Conservation (phyloP, 495 filamentous ascomycete species). For the Daldinia childiae region DNA sequence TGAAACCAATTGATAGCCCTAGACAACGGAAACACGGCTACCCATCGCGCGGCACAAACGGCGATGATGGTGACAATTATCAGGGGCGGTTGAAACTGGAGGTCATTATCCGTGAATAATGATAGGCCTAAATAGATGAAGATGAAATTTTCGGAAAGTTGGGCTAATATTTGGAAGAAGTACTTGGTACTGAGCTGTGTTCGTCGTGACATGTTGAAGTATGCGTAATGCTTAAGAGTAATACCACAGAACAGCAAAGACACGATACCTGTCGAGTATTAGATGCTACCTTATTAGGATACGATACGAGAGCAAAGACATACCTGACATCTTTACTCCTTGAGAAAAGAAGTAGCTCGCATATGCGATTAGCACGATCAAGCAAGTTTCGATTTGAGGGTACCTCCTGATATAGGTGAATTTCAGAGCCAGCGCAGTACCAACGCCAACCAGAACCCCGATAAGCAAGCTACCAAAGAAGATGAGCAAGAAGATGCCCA, state of each 20-base stretch:
- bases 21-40: slow-evolving; percentile 93
- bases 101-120: slow-evolving; percentile 84
- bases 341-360: slow-evolving; percentile 98
- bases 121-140: slow-evolving; percentile 98
- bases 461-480: slow-evolving; percentile 95
- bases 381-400: slow-evolving; percentile 95
- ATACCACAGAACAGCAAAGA: slow-evolving; percentile 97
- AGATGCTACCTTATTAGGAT: slow-evolving; percentile 7
- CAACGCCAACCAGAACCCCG: slow-evolving; percentile 85
- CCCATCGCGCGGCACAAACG: slow-evolving; percentile 90
- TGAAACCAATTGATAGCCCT: slow-evolving; percentile 93
- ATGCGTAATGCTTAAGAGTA: slow-evolving; percentile 97
- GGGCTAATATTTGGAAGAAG: slow-evolving; percentile 92
- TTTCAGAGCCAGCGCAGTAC: slow-evolving; percentile 86
- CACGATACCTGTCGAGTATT: slow-evolving; percentile 78
- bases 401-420: slow-evolving; percentile 91
- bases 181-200: slow-evolving; percentile 99
- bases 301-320: slow-evolving; percentile 39
- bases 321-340: slow-evolving; percentile 92
- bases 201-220: slow-evolving; percentile 99
- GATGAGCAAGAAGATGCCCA: slow-evolving; percentile 92
- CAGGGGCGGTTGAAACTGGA: slow-evolving; percentile 95
- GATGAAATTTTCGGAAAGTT: slow-evolving; percentile 98
- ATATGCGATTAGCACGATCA: slow-evolving; percentile 93
- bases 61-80: slow-evolving; percentile 91